These are phyloP conservation scores for Ophiocordyceps robertsii DNA, from an alignment of 2,329 filamentous ascomycete species.

Conservation along the genomic window DNA sequence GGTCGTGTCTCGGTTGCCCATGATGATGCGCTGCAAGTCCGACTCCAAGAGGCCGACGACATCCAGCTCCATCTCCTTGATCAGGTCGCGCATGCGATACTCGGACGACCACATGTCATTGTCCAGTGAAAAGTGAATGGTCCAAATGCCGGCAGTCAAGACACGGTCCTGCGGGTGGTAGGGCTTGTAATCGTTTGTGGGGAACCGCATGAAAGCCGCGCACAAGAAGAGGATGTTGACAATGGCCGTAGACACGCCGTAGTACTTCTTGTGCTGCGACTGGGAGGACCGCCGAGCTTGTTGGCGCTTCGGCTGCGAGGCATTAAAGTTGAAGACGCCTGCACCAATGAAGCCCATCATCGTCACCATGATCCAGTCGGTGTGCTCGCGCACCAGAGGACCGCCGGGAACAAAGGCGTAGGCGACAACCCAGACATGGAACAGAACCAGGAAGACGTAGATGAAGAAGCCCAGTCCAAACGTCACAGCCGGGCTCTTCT, in stretches of 20 bases:
- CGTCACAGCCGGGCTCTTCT: conserved; percentile 61
- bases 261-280: conserved; percentile 36
- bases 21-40: conserved; percentile 94
- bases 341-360: conserved; percentile 77
- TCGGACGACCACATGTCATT: conserved; percentile 99
- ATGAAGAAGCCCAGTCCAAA: conserved; percentile 84
- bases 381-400: conserved; percentile 81
- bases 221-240: conserved; percentile 71
- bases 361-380: conserved; percentile 84
- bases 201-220: conserved; percentile 81
- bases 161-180: conserved; percentile 81
- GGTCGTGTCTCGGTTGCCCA: conserved; percentile 95
- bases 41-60: conserved; percentile 90
- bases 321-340: conserved; percentile 63
- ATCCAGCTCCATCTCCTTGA: conserved; percentile 92
- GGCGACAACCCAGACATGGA: conserved; percentile 96
- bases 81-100: conserved; percentile 78
- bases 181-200: conserved; percentile 78
- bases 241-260: conserved; percentile 45
- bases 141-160: conserved; percentile 95
- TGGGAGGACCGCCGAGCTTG: conserved; percentile 14
- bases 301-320: conserved; percentile 30
- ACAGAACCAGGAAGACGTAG: conserved; percentile 91
- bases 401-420: conserved; percentile 97
- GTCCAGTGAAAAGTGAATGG: conserved; percentile 93